Base-by-base conservation (phyloP, 73 alveolate genomes). In the Durusdinium trenchii region DNA sequence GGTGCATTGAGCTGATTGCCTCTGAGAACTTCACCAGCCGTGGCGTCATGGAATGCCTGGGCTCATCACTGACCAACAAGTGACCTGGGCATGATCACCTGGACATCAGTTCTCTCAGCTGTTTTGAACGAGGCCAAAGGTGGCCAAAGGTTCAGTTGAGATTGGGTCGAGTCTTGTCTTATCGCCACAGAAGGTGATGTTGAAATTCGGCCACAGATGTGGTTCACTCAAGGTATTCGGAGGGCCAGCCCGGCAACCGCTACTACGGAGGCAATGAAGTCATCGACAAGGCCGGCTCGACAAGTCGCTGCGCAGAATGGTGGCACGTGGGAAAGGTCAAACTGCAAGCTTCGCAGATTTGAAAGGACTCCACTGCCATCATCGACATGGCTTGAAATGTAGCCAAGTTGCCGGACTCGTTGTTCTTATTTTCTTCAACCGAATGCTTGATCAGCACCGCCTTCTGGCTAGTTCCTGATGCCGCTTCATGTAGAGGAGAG, bases 181-280 rank as follows among this genome's bases (percentile, higher is more conserved):
- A n/a, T n/a, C n/a, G n/a, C n/a, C n/a, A n/a, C n/a, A n/a, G n/a
- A n/a, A n/a, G n/a, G n/a, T n/a, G n/a, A n/a, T n/a, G n/a, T n/a
- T n/a, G n/a, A n/a, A n/a, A n/a, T n/a, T n/a, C n/a, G n/a, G n/a
- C n/a, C n/a, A n/a, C n/a, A n/a, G n/a, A 20, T 28, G n/a, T 28
- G 16, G 73, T 60, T 60, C 28, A 60, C 75, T 54, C 45, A 73
- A 99, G 99, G 99, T 99, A 99, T 62, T 95, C 99, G 48, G 99
- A 99, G 99, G 99, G 99, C 62, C 99, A 94, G 86, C 99, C 99
- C 9, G 99, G 99, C 38, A 99, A 99, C 43, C 94, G 99, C 86
- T 99, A 99, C 90, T 99, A 99, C 76, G 99, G 99, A 81, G 99
- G 99, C 64, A 99, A 99, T 86, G 99, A 99, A 85, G 96, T 89